Base-by-base conservation (phyloP, 2,329 filamentous ascomycete species). In the Xylaria digitata region DNA sequence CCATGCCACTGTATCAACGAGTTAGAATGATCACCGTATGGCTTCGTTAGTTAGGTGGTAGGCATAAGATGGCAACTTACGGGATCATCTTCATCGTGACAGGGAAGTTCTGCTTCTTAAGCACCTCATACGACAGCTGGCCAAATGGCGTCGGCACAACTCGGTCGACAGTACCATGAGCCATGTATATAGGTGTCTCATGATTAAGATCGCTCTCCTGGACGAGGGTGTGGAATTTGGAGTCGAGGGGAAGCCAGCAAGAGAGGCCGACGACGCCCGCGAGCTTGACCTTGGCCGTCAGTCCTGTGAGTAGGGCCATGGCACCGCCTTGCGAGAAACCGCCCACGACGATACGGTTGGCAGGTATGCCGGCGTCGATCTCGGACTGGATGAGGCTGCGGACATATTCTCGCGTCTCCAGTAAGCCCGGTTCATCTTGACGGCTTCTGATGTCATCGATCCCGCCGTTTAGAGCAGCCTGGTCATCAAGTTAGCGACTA, bases 251-350 rank as follows among this genome's bases (percentile, higher is more conserved):
- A 72, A 97, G 81, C 80, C 96, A 98, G 74, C 89, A 91, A 13
- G 92, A 96, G 68, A 98, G 81, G 7, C 90, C 93, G 69, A 97
- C 90, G 70, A 98, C 92, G 69, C 94, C 95, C n/a, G 89, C 95
- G 17, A 98, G 83, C 80, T 93, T 93, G 72, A 87, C 84, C 66
- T 82, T 81, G 71, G 84, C 87, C 4, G 94, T 97, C 48, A 97
- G 81, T 5, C 93, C 94, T 0, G 92, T 85, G 75, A 97, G 88
- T 45, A 98, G 80, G 21, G 93, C 89, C 85, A 97, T 93, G 63
- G 94, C 94, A 59, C 93, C 95, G 66, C 95, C 95, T 80, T 98
- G 89, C 26, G 89, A 92, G 83, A 95, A 96, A 46, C 92, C 92
- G 40, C 92, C 95, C 6, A 98, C 81, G 19, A 98, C 88, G 75